Evolutionary conservation across 1,284 basidiomycete genomes (phyloP), one percentile per base, ranked within the genome.

Genomic region (Leccinum fuscescens): DNA sequence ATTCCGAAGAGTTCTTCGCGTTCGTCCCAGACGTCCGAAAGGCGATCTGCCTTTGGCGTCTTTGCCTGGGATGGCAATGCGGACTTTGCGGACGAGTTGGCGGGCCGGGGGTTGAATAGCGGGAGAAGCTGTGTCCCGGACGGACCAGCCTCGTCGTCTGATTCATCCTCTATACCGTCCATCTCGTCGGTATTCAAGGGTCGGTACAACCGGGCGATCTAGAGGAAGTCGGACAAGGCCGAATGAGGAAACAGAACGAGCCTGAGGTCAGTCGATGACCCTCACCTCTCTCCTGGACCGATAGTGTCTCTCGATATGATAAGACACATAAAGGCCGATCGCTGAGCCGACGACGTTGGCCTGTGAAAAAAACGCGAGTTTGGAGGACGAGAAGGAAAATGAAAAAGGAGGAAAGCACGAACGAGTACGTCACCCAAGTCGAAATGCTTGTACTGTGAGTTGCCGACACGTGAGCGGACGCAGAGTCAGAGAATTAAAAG

Each of bases 321-420:
- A 92, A 1, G 88, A 79, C 54, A 79, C 70, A 66, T 84, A 86
- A 11, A 96, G 76, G 2, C 93, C 94, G 4, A 92, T 72, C 0
- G 83, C 77, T 0, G 90, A 89, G 7, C 93, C 93, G 17, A 89
- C 72, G n/a, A 94, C 73, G 70, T 96, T 96, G 11, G 93, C 93
- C 90, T 92, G 62, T 57, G 1, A 27, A 6, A 48, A 51, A 42
- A 64, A 35, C 33, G 33, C 33, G 12, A 35, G 33, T 35, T 35
- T 6, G 42, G 17, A 44, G 42, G 17, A 44, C 17, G 42, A 44
- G 11, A 24, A 49, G 0, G 7, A 5, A 24, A 3, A 48, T 0
- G 7, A 24, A 24, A 15, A 49, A 6, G n/a, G 12, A 22, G 0
- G 3, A 8, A 39, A 57, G 39, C 15, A 78, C 86, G 59, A 61